Percentiles rank a stretch among this genome's conserved stretches.
Evolutionary conservation across 1,139 yeast species (phyloP).

Genomic region (Lodderomyces parapsilosis): DNA sequence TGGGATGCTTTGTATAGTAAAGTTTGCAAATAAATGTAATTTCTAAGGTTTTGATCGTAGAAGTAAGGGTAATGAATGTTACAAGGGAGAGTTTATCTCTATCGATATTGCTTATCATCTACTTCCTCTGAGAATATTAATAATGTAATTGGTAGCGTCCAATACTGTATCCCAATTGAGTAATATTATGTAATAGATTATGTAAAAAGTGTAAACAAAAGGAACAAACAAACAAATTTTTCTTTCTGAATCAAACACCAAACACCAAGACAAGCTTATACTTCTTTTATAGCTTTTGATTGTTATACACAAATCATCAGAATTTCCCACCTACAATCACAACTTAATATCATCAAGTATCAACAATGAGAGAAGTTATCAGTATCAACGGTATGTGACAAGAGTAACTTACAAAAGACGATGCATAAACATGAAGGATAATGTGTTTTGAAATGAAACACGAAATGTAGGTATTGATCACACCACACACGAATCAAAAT

Average conservation of each 20-base stretch:
- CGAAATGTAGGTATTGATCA: background rate
- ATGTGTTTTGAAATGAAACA: background rate
- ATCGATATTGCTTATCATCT: too few relatives aligned
- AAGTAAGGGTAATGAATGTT: too few relatives aligned
- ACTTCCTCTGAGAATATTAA: too few relatives aligned
- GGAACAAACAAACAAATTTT: background rate
- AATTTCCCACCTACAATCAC: background rate
- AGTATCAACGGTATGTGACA: slow-evolving; percentile 83
- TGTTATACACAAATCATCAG: background rate
- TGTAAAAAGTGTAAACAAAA: slow-evolving; percentile 8
- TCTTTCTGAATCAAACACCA: slow-evolving; percentile 9
- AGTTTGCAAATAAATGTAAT: too few relatives aligned
- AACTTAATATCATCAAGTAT: background rate
- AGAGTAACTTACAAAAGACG: too few relatives aligned
- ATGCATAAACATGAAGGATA: background rate
- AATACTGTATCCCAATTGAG: background rate
- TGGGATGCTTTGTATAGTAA: too few relatives aligned
- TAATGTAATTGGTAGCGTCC: background rate
- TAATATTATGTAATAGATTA: slow-evolving; percentile 1
- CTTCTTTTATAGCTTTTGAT: background rate
- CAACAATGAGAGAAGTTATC: slow-evolving; percentile 83
- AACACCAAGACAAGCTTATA: background rate
- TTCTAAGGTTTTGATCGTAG: too few relatives aligned
- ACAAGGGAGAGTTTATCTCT: too few relatives aligned
- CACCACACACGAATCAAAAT: background rate